Evolutionary conservation across 2,329 filamentous ascomycete genomes (phyloP).

Genomic region (Trichoderma guizhouense): DNA sequence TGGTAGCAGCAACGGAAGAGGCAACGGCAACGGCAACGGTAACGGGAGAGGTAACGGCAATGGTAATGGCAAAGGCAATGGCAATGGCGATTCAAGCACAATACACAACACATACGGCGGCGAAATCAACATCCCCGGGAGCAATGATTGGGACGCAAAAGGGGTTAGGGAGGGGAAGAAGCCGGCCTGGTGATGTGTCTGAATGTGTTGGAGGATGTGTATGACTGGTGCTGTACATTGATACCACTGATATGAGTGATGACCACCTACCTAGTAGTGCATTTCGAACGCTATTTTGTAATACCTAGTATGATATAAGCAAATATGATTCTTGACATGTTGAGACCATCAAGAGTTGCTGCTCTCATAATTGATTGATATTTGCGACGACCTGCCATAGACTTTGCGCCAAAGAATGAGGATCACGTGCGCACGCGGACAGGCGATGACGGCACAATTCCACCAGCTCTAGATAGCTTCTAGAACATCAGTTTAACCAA

Average conservation of each 20-base stretch:
- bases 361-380: background rate
- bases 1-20: background rate
- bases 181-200: conserved; percentile 20
- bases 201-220: background rate
- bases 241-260: conserved; percentile 2
- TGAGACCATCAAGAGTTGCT: background rate
- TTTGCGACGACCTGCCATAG: background rate
- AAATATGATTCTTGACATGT: background rate
- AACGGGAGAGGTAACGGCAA: background rate
- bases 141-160: conserved; percentile 26
- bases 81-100: conserved; percentile 5
- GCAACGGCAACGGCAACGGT: background rate
- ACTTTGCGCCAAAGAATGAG: background rate
- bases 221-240: background rate
- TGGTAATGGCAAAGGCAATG: background rate
- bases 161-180: conserved; percentile 31
- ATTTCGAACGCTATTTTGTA: background rate
- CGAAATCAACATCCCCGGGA: conserved; percentile 27
- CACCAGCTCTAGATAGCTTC: background rate
- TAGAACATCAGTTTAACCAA: background rate
- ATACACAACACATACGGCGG: conserved; percentile 29
- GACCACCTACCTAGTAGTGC: background rate
- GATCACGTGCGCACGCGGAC: conserved; percentile 12
- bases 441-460: conserved; percentile 12
- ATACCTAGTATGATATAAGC: background rate